A percentile compares a stretch with the other conserved stretches of the same genome.
Conservation (phyloP, 805 yeast species). For the Yamadazyma kitorensis region DNA sequence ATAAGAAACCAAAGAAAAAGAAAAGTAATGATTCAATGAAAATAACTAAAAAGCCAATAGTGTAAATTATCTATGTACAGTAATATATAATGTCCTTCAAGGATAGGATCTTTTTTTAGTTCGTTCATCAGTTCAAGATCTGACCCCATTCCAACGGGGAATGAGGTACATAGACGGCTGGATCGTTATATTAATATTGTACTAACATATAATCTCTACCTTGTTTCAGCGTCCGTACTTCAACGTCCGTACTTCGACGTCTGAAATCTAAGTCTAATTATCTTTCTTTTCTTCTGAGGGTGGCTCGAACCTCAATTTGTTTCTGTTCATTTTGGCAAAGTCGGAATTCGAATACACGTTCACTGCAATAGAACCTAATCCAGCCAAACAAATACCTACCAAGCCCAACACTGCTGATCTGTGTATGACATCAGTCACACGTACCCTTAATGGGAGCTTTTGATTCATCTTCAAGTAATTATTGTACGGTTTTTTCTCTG, state of each 20-base stretch:
- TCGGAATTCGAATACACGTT: constrained; percentile 44
- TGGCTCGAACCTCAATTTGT: constrained; percentile 38
- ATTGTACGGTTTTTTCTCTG: constrained; percentile 6
- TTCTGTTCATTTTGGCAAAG: constrained; percentile 38
- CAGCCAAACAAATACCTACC: constrained; percentile 40
- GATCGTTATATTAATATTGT: no score
- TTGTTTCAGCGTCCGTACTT: no score
- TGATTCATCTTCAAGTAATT: no score
- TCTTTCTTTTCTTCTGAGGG: no score
- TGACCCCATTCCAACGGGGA: no score
- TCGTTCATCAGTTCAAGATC: no score
- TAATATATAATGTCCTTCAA: no score
- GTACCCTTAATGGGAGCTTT: constrained; percentile 40
- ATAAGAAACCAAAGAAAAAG: constrained; percentile 17
- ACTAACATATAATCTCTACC: no score
- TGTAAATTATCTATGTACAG: constrained; percentile 7
- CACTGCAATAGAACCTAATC: constrained; percentile 37
- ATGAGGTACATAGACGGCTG: no score
- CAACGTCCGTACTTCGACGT: no score
- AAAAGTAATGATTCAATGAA: constrained; percentile 1
- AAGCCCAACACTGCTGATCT: constrained; percentile 41
- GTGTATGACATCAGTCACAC: constrained; percentile 43
- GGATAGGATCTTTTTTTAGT: no score
- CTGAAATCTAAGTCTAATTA: no score
- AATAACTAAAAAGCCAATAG: constrained; percentile 1